Evolutionary conservation across 2,329 filamentous ascomycete genomes (phyloP), one percentile per base, ranked within the genome.

Genomic region (Madurella mycetomatis): DNA sequence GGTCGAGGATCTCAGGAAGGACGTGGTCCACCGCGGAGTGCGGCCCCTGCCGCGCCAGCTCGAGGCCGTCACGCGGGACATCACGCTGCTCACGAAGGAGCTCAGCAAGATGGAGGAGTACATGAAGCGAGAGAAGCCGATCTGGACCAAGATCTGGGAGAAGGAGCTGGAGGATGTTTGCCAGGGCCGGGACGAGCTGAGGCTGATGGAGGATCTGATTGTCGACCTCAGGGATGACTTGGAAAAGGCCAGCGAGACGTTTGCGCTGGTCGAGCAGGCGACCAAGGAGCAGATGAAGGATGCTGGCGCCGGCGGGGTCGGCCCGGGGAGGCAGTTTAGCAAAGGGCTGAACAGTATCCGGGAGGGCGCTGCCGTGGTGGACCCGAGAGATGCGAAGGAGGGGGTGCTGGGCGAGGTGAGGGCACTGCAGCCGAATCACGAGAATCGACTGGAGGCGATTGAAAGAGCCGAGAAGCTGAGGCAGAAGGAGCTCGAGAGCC

Each of bases 81-180:
- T 99, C 59, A 84, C 85, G 47, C 73, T 79, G 52, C 85, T 94
- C 32, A 88, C 85, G 47, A 86, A 90, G 66, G 92, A 96, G 66
- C 83, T 99, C 59, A 94, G 90, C 80, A 92, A 89, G 73, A 87
- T 99, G 81, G 89, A 96, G 68, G 92, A 96, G 15, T 95, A 88
- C 75, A 82, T 99, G 74, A 86, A 85, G 64, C 83, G 84, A 45
- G 94, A 99, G 79, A 96, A 96, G 71, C 94, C 94, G 0, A 79
- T 96, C 54, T 99, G 94, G 92, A 96, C 91, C 51, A 96, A 96
- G 82, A 95, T 97, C 60, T 99, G 94, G 94, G 92, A 97, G 80
- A 92, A 95, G 73, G 92, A 97, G 70, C 78, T 99, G 44, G 90
- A 97, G 70, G 86, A 92, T 49, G 92, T 99, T 2, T 97, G 94